Conservation (phyloP, 805 yeast genomes). For the Myxozyma neglecta region DNA sequence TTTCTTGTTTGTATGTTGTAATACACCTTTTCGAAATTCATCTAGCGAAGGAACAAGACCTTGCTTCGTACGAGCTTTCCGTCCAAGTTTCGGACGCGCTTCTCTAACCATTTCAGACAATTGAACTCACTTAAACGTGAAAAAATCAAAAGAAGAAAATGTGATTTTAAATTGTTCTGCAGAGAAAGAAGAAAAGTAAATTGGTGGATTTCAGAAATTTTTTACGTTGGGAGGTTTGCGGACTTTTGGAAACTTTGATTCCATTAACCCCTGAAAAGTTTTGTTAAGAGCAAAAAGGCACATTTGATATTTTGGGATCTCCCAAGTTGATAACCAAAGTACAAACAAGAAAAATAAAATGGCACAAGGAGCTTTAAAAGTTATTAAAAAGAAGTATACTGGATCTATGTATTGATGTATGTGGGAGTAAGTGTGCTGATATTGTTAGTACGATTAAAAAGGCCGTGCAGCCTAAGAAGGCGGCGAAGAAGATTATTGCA, state of each 20-base stretch:
- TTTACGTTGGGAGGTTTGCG: background rate
- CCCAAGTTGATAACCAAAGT: too few relatives aligned
- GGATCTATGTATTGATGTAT: too few relatives aligned
- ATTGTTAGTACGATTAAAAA: slow-evolving; percentile 5
- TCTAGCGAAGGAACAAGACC: slow-evolving; percentile 88
- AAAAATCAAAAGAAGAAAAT: background rate
- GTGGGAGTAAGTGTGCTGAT: background rate
- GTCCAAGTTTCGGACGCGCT: slow-evolving; percentile 61
- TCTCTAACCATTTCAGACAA: slow-evolving; percentile 13
- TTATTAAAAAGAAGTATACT: slow-evolving; percentile 30
- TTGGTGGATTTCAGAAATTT: background rate
- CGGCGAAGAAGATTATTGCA: slow-evolving; percentile 72
- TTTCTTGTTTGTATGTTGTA: slow-evolving; percentile 43
- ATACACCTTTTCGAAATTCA: slow-evolving; percentile 61
- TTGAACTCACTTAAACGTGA: background rate
- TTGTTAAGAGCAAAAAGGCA: background rate
- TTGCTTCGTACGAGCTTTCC: slow-evolving; percentile 90
- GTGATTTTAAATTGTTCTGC: too few relatives aligned
- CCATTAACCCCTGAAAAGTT: slow-evolving; percentile 7
- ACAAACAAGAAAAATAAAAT: slow-evolving; percentile 29
- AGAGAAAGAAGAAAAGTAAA: background rate
- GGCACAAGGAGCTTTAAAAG: slow-evolving; percentile 44
- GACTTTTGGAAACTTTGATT: background rate
- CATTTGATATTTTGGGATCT: background rate
- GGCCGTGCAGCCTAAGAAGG: slow-evolving; percentile 46